phyloP scores from a whole-genome alignment of 108 stramenopile genomes.

The Poteriospumella lacustris region DNA sequence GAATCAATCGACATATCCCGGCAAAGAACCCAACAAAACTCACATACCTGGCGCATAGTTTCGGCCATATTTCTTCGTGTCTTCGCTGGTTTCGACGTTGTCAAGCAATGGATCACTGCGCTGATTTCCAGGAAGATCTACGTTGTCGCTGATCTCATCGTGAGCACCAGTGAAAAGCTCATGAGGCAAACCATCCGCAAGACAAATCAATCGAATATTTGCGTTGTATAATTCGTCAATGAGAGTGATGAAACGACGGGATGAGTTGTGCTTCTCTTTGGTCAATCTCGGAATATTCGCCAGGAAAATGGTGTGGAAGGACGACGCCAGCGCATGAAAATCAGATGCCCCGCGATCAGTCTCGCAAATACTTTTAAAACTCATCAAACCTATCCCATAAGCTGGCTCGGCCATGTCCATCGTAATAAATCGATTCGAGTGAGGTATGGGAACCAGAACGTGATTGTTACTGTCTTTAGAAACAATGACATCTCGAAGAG shows the following conservation, averaged over 20 bases:
- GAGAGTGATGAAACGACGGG: slow-evolving; percentile 15
- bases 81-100: too few relatives aligned
- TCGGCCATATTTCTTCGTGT: too few relatives aligned
- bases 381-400: neutral
- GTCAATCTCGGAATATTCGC: neutral
- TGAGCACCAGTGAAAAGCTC: neutral
- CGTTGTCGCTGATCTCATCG: too few relatives aligned
- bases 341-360: slow-evolving; percentile 4
- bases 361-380: neutral
- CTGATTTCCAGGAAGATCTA: too few relatives aligned
- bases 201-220: neutral
- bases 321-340: neutral
- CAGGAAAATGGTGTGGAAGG: slow-evolving; percentile 3
- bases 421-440: neutral
- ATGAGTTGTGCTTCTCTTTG: neutral
- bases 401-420: neutral
- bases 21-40: too few relatives aligned
- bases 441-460: neutral
- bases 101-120: too few relatives aligned
- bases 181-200: neutral
- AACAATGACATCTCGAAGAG: too few relatives aligned
- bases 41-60: too few relatives aligned
- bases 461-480: neutral
- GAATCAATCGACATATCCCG: too few relatives aligned
- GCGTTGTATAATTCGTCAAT: slow-evolving; percentile 29